Evolutionary conservation across 2,329 filamentous ascomycete species (phyloP), one percentile per base, ranked within the genome.

Genomic region (Rosellinia necatrix): DNA sequence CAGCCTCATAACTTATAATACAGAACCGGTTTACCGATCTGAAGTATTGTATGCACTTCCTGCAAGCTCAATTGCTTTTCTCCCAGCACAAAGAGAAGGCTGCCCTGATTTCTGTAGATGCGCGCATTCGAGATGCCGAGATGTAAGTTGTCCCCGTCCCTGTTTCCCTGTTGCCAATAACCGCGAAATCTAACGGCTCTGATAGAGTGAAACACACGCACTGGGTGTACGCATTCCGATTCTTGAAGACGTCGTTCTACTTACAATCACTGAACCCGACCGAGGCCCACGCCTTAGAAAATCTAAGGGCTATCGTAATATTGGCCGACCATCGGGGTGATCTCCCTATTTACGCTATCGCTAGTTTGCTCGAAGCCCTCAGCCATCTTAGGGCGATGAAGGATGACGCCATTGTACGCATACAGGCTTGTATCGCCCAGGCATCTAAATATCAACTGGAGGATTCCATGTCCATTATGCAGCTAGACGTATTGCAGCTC

Each of bases 161-260:
- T 43, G 24, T 44, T n/a, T n/a, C n/a, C n/a, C n/a, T 21, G 15
- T 17, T 24, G 35, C 17, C 19, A 8, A 34, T n/a, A n/a, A 34
- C 29, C 64, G 22, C 35, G 21, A 44, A 6, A 25, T 44, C 64
- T 71, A 55, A 71, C 56, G 21, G 0, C 8, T 22, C 15, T 8
- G 12, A 13, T 57, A 84, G 78, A 30, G 50, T 85, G 66, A 84
- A 86, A 67, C 86, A 89, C 64, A 76, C 81, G 7, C 81, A 85
- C 46, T 93, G 90, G 90, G 80, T 87, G 13, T 93, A 92, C 68
- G 87, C 87, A 0, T 89, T 92, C 65, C 85, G 89, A 6, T 85
- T 93, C 41, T 74, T 92, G 12, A 89, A 90, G 62, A 84, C 87
- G 0, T 84, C 87, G 0, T 81, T 92, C 41, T 83, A 88, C 56